Evolutionary conservation across 2,329 filamentous ascomycete species (phyloP).

Genomic region (Aspergillus puulaauensis): DNA sequence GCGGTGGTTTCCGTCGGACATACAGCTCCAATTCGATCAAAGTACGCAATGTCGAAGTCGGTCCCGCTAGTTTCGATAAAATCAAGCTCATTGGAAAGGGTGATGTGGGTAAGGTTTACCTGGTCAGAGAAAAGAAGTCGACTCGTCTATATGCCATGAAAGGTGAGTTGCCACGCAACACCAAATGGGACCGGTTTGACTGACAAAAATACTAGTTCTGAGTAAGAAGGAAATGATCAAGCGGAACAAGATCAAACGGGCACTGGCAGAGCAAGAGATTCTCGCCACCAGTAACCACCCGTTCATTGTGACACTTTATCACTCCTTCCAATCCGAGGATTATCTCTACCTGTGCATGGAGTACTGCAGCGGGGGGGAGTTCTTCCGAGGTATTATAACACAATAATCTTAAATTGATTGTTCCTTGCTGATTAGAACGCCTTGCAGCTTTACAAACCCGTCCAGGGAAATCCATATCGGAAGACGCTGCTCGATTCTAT

Average conservation of each 20-base stretch:
- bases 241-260: constrained; percentile 99
- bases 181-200: background rate
- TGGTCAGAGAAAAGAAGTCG: constrained; percentile 98
- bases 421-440: constrained; percentile 5
- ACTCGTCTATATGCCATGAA: constrained; percentile 97
- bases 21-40: constrained; percentile 99
- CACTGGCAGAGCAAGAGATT: constrained; percentile 95
- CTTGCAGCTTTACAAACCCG: constrained; percentile 80
- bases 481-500: constrained; percentile 96
- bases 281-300: constrained; percentile 97
- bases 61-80: constrained; percentile 95
- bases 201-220: constrained; percentile 60
- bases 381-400: constrained; percentile 67
- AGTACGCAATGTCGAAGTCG: constrained; percentile 93
- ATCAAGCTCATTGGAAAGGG: constrained; percentile 99
- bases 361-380: constrained; percentile 97
- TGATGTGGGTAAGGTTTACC: constrained; percentile 96
- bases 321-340: constrained; percentile 98
- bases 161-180: constrained; percentile 58
- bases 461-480: constrained; percentile 94
- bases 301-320: constrained; percentile 97
- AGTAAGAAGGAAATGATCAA: constrained; percentile 99
- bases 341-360: constrained; percentile 99
- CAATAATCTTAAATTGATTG: background rate
- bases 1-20: constrained; percentile 78